Evolutionary conservation across 495 filamentous ascomycete genomes (phyloP), one percentile per base, ranked within the genome.

Genomic region (Clohesyomyces aquaticus): DNA sequence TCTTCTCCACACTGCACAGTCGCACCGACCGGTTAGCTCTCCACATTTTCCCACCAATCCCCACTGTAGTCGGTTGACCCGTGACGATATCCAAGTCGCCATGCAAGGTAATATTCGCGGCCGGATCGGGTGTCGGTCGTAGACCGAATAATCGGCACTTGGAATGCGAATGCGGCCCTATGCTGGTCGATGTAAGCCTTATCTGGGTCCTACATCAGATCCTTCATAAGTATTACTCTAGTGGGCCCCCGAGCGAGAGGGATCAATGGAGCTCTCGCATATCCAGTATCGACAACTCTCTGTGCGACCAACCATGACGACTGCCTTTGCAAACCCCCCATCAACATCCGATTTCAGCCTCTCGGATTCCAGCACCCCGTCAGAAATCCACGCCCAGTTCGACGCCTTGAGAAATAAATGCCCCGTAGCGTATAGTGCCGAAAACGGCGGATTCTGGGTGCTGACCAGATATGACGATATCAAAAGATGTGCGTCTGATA

Each of bases 391-490:
- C 32, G 25, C 10, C 22, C 26, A 61, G 23, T 61, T 53, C 48
- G 59, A 61, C 35, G 16, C 8, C 2, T 29, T 61, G 9, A 48
- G 59, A 1, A 22, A 11, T 11, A 52, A 45, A 27, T 65, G 55
- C 38, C 62, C 56, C 8, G 10, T 65, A 4, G 56, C 56, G n/a
- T 65, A 53, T 18, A 41, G 42, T 19, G 32, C 41, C 2, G 8
- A 65, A 21, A 32, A 65, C 26, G 46, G 35, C 19, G 62, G 62
- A 11, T 65, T 19, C 47, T 65, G 59, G 62, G 29, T 65, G 32
- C 41, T 65, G 8, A 65, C 62, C 23, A 8, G 58, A 45, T 65
- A 65, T 47, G 62, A 60, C 16, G 62, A 65, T 29, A 50, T 65
- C 26, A 65, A 65, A 23, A 14, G 16, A 4, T 48, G 58, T 14